Base-by-base conservation (phyloP, 768 basidiomycete genomes). In the Serpula lacrymans region DNA sequence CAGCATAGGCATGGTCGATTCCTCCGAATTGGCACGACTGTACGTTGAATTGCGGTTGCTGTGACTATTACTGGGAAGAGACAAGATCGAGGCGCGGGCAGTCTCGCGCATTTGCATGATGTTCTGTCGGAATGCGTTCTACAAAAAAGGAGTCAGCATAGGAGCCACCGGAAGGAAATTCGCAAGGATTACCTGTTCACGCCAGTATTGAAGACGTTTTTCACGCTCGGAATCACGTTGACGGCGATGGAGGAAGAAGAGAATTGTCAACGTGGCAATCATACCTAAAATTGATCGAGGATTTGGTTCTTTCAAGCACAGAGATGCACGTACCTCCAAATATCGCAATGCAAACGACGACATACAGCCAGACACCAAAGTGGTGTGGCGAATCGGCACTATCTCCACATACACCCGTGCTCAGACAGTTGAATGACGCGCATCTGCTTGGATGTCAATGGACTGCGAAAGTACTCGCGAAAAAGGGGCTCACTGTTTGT, bases 181-280 rank as follows among this genome's bases (percentile, higher is more conserved):
- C 3, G 6, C 12, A 18, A 29, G n/a, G 45, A 51, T 36, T 47
- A 80, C 84, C 73, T 90, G 89, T 67, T 93, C 90, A 50, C 82
- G 81, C 84, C 90, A 92, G 64, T 93, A 92, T 57, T 90, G 88
- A 30, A 82, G 66, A 49, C 90, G 83, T 62, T 84, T 90, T 65
- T 87, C 82, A 33, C 87, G 82, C 53, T 92, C 88, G 43, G 69
- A 62, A 29, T 82, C 81, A 50, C 90, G 79, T 48, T 84, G 77
- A 49, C 78, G 77, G 27, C 81, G 68, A 52, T 92, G 89, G 6
- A 85, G 51, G 51, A 81, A 69, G 65, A 77, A 91, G 25, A 94
- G 68, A 3, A 74, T 72, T 38, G 78, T 62, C 29, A 91, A 69
- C 7, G 83, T 84, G 12, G 75, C 84, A 44, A 78, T 64, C 75